These are phyloP conservation scores for Scedosporium aurantiacum DNA, from an alignment of 2,329 filamentous ascomycete genomes.

Conservation along the genomic window DNA sequence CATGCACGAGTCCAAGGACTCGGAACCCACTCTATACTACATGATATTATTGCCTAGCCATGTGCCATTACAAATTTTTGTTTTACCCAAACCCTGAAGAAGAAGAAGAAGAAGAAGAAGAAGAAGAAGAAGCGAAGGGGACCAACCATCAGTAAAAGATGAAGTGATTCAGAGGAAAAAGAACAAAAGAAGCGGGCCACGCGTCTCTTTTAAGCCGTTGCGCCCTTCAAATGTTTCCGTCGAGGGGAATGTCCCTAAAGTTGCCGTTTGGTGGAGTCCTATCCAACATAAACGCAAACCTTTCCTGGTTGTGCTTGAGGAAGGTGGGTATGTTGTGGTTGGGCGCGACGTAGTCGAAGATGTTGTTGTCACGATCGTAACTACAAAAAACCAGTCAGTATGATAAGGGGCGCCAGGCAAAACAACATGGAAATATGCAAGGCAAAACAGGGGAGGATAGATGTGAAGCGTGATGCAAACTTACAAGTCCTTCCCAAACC, in stretches of 20 bases:
- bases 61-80: too few species aligned
- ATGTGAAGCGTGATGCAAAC: conserved; percentile 12
- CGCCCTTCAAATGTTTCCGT: not conserved
- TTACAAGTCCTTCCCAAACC: conserved; percentile 31
- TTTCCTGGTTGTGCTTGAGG: conserved; percentile 20
- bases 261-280: conserved; percentile 26
- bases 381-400: conserved; percentile 6
- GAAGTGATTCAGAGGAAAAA: too few species aligned
- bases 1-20: too few species aligned
- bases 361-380: conserved; percentile 12
- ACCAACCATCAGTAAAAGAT: too few species aligned
- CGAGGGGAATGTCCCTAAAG: conserved; percentile 18
- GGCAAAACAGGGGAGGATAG: too few species aligned
- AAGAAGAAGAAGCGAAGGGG: not conserved
- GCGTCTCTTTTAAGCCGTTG: too few species aligned
- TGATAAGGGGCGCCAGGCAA: not conserved
- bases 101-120: not conserved
- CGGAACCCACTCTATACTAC: too few species aligned
- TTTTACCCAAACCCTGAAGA: too few species aligned
- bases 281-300: conserved; percentile 26
- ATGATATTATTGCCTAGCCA: too few species aligned
- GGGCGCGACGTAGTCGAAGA: conserved; percentile 18
- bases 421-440: not conserved
- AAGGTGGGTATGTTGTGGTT: conserved; percentile 32
- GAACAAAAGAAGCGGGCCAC: not conserved